Evolutionary conservation across 2,329 filamentous ascomycete species (phyloP), one percentile per base, ranked within the genome.

Genomic region (Tolypocladium nubicola): DNA sequence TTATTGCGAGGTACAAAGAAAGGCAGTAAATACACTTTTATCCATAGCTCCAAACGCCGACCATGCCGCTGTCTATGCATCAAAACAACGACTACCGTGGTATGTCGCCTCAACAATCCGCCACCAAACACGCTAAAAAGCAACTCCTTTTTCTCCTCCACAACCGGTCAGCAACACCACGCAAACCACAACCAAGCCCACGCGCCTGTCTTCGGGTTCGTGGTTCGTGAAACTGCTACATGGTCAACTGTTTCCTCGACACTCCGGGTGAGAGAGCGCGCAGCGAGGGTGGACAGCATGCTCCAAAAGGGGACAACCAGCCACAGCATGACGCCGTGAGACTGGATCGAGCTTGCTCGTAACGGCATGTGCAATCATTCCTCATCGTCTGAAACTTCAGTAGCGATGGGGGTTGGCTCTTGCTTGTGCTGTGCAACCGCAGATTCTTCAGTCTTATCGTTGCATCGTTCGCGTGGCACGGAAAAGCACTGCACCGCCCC

Each of bases 401-500:
- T 61, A 21, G 66, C 61, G 11, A 64, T 59, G 58, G 38, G 30
- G 21, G 52, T 55, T 61, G 61, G 60, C 52, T 54, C 56, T 23
- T 54, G 55, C 19, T 21, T 39, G 33, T 23, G 38, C 49, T 59
- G 58, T 50, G 60, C 55, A 33, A 56, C 57, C 19, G 64, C 65
- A 30, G 57, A 56, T 55, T 75, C 72, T 57, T 71, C 70, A 9
- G 63, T 66, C 19, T 56, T 54, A 38, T 65, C 66, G 33, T 62
- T 58, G 55, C 62, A 64, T 33, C 59, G 64, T 57, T 63, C 59
- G 40, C 72, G 71, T 49, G 72, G 71, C 6, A 85, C 76, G 8
- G 71, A 75, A 64, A 86, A 85, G 67, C 82, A 84, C 67, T 87
- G 84, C 4, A 84, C 60, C 1, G 83, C 75, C 3, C 83, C 85